phyloP scores from a whole-genome alignment of 2,329 filamentous ascomycete genomes.

The Fusarium bulbicola region DNA sequence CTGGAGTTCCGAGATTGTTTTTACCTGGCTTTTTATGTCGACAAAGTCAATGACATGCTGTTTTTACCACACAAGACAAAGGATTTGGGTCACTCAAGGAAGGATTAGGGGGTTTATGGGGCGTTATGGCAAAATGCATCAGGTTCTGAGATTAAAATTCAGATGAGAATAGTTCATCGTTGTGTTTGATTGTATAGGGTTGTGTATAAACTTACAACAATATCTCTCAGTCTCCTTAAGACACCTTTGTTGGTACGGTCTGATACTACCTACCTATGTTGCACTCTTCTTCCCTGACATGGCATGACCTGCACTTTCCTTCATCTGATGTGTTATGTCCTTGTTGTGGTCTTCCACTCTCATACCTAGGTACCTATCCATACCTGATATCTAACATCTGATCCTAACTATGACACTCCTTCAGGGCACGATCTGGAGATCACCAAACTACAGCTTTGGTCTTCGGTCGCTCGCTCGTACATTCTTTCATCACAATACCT shows the following conservation, averaged over 20 bases:
- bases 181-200: conserved; percentile 22
- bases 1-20: conserved; percentile 44
- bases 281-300: not conserved
- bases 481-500: conserved; percentile 2
- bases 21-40: conserved; percentile 30
- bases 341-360: not conserved
- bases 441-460: not conserved
- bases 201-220: conserved; percentile 4
- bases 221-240: not conserved
- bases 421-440: no score
- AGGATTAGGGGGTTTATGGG: conserved; percentile 23
- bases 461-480: not conserved
- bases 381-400: not conserved
- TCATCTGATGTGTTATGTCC: no score
- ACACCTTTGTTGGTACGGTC: not conserved
- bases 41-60: conserved; percentile 22
- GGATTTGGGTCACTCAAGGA: conserved; percentile 30
- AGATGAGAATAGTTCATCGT: conserved; percentile 32
- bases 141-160: conserved; percentile 39
- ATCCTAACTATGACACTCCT: not conserved
- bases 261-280: not conserved
- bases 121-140: conserved; percentile 39
- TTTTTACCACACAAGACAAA: conserved; percentile 20
- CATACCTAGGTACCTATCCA: not conserved
- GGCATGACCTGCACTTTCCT: conserved; percentile 1